Conservation (phyloP, 2,329 filamentous ascomycete genomes). For the Monosporascus sp. region DNA sequence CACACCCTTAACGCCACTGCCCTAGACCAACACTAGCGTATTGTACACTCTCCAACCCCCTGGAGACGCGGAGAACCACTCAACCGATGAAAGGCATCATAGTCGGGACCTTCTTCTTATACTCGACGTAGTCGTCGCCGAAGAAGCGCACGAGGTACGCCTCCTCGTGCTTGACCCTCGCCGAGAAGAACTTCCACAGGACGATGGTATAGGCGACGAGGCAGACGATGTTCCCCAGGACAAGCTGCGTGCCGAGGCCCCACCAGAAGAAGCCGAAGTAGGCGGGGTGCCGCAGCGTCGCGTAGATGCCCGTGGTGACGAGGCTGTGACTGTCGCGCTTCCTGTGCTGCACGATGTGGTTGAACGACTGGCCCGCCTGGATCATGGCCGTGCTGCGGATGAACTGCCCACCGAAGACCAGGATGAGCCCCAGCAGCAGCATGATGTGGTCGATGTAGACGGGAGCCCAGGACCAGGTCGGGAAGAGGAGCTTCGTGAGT, state of each 20-base stretch:
- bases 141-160: conserved; percentile 75
- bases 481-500: conserved; percentile 53
- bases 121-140: conserved; percentile 72
- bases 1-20: too few relatives aligned
- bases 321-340: conserved; percentile 67
- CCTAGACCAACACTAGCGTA: too few relatives aligned
- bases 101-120: conserved; percentile 65
- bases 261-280: conserved; percentile 99
- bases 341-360: conserved; percentile 74
- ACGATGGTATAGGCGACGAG: conserved; percentile 68
- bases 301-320: conserved; percentile 81
- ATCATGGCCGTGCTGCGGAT: conserved; percentile 82
- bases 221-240: conserved; percentile 80
- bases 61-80: conserved; percentile 2
- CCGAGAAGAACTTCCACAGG: conserved; percentile 80
- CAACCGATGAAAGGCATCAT: conserved; percentile 71
- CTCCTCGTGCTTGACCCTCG: conserved; percentile 75
- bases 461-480: conserved; percentile 42
- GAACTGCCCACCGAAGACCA: conserved; percentile 67
- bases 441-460: conserved; percentile 37
- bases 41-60: too few relatives aligned
- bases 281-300: conserved; percentile 72
- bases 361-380: conserved; percentile 86
- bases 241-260: conserved; percentile 89
- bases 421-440: conserved; percentile 52